Base-by-base conservation (phyloP, 2,329 filamentous ascomycete species). In the Trichoderma pleuroti region DNA sequence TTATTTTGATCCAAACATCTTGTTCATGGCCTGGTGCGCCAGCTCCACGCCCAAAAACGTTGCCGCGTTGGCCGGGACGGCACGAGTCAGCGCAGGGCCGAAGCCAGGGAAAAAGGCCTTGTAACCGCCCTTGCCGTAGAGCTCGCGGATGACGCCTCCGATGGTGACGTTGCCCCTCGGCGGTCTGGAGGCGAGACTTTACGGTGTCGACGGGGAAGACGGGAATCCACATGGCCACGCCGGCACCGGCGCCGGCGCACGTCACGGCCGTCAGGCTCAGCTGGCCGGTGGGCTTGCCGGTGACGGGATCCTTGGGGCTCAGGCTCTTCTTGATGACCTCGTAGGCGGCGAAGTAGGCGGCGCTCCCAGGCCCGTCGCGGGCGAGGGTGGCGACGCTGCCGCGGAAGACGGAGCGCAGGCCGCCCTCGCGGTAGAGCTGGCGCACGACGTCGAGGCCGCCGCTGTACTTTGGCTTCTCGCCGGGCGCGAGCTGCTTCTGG, bases 151-250 rank as follows among this genome's bases (percentile, higher is more conserved):
- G 36, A 96, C 93, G 9, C 92, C 90, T 18, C 90, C 87, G 65
- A 99, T 89, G 0, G 92, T 93, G 63, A 94, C 91, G 75, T 91
- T 91, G 62, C 93, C 94, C 94, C 78, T 96, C 92, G 54, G 93
- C 93, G 56, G 93, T 97, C 86, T 99, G 96, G 79, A 99, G 84
- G 46, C 94, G 87, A 74, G 91, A 94, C 88, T 99, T 99, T 83
- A 99, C 91, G 0, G 96, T 99, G 79, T 99, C 96, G 74, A 99
- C 88, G 26, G 96, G 96, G 88, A 99, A 99, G 54, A 99, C 94
- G 68, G 96, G 94, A 75, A 98, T 96, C 96, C 96, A 99, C 96
- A 99, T 99, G 73, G 96, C 96, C 30, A 99, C 89, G 78, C 96
- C 96, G 0, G 96, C 96, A 5, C 91, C 92, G 73, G 93, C 96